Percentiles rank a stretch among this genome's conserved stretches.
phyloP scores from a whole-genome alignment of 1,284 basidiomycete species.

The Sanguinoderma infundibulare region DNA sequence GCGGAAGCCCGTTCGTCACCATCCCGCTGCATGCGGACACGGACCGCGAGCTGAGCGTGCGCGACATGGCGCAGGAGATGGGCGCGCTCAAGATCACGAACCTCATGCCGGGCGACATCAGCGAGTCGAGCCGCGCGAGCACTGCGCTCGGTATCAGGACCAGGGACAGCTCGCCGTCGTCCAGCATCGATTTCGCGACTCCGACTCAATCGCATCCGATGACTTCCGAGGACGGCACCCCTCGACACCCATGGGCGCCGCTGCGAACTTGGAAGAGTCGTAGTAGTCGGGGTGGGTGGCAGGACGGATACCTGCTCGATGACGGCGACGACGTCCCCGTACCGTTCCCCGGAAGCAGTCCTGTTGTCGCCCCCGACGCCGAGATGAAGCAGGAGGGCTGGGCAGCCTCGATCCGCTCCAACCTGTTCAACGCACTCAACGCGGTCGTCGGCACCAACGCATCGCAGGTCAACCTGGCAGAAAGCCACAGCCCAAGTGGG shows the following conservation, averaged over 20 bases:
- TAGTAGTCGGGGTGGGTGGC: not conserved
- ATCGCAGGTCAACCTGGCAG: not conserved
- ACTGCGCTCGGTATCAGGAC: slow-evolving; percentile 29
- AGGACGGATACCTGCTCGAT: slow-evolving; percentile 11
- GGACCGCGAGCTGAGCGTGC: slow-evolving; percentile 30
- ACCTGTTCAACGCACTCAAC: slow-evolving; percentile 41
- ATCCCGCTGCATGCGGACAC: slow-evolving; percentile 22
- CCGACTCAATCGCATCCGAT: slow-evolving; percentile 20
- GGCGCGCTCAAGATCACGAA: slow-evolving; percentile 46
- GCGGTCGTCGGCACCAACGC: slow-evolving; percentile 33
- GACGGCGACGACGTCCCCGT: slow-evolving; percentile 10
- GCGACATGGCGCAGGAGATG: slow-evolving; percentile 39
- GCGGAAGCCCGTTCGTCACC: slow-evolving; percentile 32
- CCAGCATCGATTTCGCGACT: slow-evolving; percentile 29
- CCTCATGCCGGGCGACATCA: slow-evolving; percentile 46
- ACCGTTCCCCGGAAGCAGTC: slow-evolving; percentile 26
- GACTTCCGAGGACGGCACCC: slow-evolving; percentile 16
- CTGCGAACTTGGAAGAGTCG: slow-evolving; percentile 10
- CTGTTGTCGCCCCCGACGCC: not conserved
- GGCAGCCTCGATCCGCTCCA: slow-evolving; percentile 39
- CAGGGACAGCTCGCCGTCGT: slow-evolving; percentile 9
- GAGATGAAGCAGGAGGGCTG: slow-evolving; percentile 31
- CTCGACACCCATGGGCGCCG: slow-evolving; percentile 28
- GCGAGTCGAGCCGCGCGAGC: slow-evolving; percentile 39
- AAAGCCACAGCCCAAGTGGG: too few species aligned